Evolutionary conservation across 78 protist species (phyloP).

Genomic region (Dictyostelium intermedium): DNA sequence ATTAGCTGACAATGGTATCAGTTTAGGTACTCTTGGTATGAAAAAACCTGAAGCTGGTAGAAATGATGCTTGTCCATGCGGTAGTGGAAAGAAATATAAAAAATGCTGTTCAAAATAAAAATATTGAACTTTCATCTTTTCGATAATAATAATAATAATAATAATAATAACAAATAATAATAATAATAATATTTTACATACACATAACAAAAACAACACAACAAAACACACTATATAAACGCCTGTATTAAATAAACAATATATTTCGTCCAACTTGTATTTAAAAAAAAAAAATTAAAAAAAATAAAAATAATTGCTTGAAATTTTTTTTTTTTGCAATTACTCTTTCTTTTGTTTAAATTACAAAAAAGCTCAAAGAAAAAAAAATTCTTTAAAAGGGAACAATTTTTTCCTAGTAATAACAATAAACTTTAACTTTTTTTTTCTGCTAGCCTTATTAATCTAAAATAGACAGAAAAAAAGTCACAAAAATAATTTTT

Average conservation of each 20-base stretch:
- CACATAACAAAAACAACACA: background rate
- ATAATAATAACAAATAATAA: background rate
- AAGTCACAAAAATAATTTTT: too few relatives aligned
- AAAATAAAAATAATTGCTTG: too few relatives aligned
- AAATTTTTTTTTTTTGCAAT: too few relatives aligned
- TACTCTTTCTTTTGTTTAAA: too few relatives aligned
- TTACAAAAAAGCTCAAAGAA: too few relatives aligned
- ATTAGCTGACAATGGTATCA: constrained; percentile 59
- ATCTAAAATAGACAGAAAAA: too few relatives aligned
- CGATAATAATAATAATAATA: background rate
- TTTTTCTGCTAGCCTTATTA: too few relatives aligned
- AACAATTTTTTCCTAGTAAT: too few relatives aligned
- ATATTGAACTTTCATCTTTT: background rate
- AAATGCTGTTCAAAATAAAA: constrained; percentile 63
- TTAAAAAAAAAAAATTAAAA: too few relatives aligned
- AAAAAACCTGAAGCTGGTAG: constrained; percentile 50
- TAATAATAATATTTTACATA: too few relatives aligned
- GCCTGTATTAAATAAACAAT: background rate
- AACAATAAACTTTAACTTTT: too few relatives aligned
- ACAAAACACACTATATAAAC: background rate
- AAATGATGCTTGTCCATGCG: constrained; percentile 77
- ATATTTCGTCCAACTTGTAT: background rate
- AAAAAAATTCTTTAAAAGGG: too few relatives aligned
- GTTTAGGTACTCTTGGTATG: constrained; percentile 46
- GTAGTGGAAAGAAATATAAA: constrained; percentile 76